These are phyloP conservation scores for Kazachstania kunashirensis DNA, from an alignment of 805 yeast genomes.

Conservation along the genomic window DNA sequence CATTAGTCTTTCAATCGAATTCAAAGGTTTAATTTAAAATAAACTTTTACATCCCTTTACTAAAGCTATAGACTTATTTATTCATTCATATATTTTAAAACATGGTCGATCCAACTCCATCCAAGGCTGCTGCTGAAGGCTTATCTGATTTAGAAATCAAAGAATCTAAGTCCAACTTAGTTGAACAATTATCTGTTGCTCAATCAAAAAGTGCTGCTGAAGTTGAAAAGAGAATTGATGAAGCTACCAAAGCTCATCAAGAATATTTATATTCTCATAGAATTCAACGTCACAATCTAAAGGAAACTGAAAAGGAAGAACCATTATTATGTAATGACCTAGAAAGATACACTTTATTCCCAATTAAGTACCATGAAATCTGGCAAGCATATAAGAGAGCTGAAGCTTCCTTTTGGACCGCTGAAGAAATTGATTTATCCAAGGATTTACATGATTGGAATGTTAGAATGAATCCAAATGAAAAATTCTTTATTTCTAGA, in stretches of 20 bases:
- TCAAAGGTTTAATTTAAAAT: no score
- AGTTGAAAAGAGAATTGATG: constrained; percentile 21
- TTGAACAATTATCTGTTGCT: constrained; percentile 36
- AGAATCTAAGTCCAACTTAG: constrained; percentile 35
- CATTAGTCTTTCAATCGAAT: no score
- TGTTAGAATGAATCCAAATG: constrained; percentile 77
- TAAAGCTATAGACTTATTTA: no score
- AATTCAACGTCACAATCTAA: constrained; percentile 63
- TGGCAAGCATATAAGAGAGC: constrained; percentile 99
- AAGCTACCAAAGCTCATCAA: constrained; percentile 37
- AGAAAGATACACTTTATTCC: constrained; percentile 85
- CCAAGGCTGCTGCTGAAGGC: constrained; percentile 52
- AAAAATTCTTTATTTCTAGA: constrained; percentile 83
- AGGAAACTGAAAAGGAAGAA: constrained; percentile 75
- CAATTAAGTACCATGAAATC: constrained; percentile 92
- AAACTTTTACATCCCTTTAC: neutral
- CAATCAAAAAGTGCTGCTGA: constrained; percentile 27
- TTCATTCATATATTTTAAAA: neutral
- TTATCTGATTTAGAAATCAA: constrained; percentile 43
- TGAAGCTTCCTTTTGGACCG: constrained; percentile 99
- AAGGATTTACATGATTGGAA: constrained; percentile 94
- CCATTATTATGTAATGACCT: constrained; percentile 80
- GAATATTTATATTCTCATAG: constrained; percentile 51
- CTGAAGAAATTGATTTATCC: constrained; percentile 93
- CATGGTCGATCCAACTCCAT: constrained; percentile 55